Evolutionary conservation across 2,329 filamentous ascomycete species (phyloP), one percentile per base, ranked within the genome.

Genomic region (Fusarium udum): DNA sequence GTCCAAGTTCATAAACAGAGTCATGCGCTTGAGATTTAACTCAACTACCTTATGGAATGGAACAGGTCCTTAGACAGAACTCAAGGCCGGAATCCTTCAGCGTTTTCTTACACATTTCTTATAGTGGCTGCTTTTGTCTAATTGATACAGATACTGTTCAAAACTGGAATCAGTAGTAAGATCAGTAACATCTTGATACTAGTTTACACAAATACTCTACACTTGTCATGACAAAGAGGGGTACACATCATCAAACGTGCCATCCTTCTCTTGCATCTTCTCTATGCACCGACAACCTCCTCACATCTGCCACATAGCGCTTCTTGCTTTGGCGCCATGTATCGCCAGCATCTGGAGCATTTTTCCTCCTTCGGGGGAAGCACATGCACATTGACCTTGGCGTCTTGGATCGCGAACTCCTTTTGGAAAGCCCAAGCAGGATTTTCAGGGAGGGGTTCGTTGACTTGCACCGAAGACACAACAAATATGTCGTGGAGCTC

Each of bases 291-390:
- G 42, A 95, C 87, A 40, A 92, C 89, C 18, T 89, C 87, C 36
- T 91, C 90, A 80, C 95, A 98, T 78, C 94, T 86, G 55, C 82
- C 83, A 81, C 95, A 98, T 24, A 97, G 83, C 43, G 84, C 81
- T 24, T 92, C 90, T 75, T 92, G 87, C 53, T 83, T 82, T n/a
- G 88, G 85, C n/a, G 92, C 91, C 31, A 92, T 87, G 81, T 94
- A 97, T 70, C 92, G 90, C 96, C 96, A 99, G 83, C 96, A 99
- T 57, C 96, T 87, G 2, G 89, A 87, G 80, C 96, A 99, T 82
- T 98, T 99, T 52, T 86, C 83, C 18, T 85, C 78, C 74, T 76
- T 80, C 3, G 88, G 88, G 64, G 88, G 86, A 57, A 86, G 74
- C 28, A 87, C 85, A 72, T 83, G 82, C 28, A 85, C 85, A 36